Conservation (phyloP, 768 basidiomycete species). For the Pholiota microspora region DNA sequence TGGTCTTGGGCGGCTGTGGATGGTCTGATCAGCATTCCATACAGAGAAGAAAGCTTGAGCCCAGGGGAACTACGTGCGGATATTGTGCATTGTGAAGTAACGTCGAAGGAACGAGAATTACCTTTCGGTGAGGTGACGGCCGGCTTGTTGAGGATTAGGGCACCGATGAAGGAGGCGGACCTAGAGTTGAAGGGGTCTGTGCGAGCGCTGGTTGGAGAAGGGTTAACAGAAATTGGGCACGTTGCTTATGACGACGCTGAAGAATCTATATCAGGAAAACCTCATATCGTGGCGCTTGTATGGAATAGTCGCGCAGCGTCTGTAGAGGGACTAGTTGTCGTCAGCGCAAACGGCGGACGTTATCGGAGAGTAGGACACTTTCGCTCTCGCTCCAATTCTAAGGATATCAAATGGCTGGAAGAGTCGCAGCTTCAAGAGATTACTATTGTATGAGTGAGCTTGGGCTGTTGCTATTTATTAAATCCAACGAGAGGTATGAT, state of each 20-base stretch:
- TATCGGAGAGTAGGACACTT: not conserved
- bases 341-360: not conserved
- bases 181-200: not conserved
- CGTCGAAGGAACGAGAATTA: not conserved
- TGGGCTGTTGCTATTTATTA: no score
- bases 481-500: no score
- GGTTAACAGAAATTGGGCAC: not conserved
- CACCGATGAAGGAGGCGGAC: not conserved
- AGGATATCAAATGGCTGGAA: not conserved
- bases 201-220: not conserved
- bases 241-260: not conserved
- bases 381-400: not conserved
- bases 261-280: not conserved
- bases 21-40: not conserved
- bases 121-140: slow-evolving; percentile 5
- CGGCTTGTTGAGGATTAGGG: not conserved
- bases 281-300: not conserved
- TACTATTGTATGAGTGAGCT: not conserved
- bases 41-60: slow-evolving; percentile 2
- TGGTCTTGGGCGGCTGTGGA: slow-evolving; percentile 12
- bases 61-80: not conserved
- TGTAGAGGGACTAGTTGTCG: not conserved
- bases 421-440: not conserved
- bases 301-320: not conserved
- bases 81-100: slow-evolving; percentile 6